Evolutionary conservation across 768 basidiomycete species (phyloP).

Genomic region (Kwoniella botswanensis): DNA sequence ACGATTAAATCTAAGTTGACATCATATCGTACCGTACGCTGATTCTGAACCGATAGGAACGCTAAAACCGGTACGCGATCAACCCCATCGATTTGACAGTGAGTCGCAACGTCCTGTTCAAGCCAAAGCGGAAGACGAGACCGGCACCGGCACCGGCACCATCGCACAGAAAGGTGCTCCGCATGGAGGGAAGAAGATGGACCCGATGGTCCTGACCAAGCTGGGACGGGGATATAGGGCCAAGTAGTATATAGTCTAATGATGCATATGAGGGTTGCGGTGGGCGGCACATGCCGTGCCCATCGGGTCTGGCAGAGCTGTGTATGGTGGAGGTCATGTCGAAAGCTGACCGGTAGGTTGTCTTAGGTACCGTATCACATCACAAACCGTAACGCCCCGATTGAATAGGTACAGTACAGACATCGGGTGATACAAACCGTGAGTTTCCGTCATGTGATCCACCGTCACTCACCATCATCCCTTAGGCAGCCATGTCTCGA

Average conservation of each 20-base stretch:
- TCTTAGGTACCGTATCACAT: no score
- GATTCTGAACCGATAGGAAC: background rate
- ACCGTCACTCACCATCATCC: background rate
- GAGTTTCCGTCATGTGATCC: background rate
- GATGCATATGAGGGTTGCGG: background rate
- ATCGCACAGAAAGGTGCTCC: background rate
- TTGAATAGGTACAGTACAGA: no score
- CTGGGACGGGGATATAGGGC: slow-evolving; percentile 1
- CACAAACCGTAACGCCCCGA: no score
- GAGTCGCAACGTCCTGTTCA: background rate
- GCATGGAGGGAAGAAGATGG: background rate
- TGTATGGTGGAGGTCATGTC: background rate
- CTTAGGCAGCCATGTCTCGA: background rate
- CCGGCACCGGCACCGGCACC: background rate
- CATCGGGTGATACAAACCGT: no score
- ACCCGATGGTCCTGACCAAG: background rate
- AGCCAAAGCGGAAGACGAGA: background rate
- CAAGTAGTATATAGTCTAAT: background rate
- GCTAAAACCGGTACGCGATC: background rate
- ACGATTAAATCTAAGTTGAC: background rate
- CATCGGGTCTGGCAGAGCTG: background rate
- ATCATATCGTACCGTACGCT: background rate
- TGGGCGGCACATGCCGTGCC: background rate
- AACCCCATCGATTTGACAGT: no score
- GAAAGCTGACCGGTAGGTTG: no score